These are phyloP conservation scores for Clitopilus passeckerianus DNA, from an alignment of 768 basidiomycete genomes.

Conservation along the genomic window DNA sequence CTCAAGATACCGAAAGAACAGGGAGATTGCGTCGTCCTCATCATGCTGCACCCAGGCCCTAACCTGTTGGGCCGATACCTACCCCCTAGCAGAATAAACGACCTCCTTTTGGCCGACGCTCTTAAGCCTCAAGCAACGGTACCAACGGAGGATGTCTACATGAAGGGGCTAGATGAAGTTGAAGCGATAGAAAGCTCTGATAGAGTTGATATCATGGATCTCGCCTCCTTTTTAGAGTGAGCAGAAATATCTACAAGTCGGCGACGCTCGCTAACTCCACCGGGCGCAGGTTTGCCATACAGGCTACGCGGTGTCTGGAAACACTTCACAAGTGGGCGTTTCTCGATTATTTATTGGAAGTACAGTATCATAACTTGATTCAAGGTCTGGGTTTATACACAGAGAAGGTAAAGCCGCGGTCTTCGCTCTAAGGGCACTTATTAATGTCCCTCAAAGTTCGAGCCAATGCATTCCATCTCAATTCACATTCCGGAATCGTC, in stretches of 20 bases:
- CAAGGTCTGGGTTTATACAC: conserved; percentile 55
- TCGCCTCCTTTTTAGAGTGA: conserved; percentile 72
- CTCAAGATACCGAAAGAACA: conserved; percentile 60
- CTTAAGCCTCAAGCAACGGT: conserved; percentile 34
- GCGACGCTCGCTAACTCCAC: not conserved
- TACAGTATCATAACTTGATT: conserved; percentile 5
- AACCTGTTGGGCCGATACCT: conserved; percentile 71
- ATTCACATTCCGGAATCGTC: conserved; percentile 63
- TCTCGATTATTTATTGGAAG: not conserved
- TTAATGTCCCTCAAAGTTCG: conserved; percentile 37
- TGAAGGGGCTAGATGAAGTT: conserved; percentile 42
- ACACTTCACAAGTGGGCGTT: conserved; percentile 50
- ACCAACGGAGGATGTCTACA: conserved; percentile 44
- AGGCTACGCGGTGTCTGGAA: conserved; percentile 69
- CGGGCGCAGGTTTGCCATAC: conserved; percentile 60
- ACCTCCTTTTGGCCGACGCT: conserved; percentile 56
- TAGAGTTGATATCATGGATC: conserved; percentile 67
- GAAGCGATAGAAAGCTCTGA: conserved; percentile 49
- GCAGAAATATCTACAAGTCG: conserved; percentile 10
- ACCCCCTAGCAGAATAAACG: conserved; percentile 60
- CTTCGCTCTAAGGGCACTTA: too few species aligned
- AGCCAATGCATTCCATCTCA: conserved; percentile 73
- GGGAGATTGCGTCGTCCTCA: conserved; percentile 67
- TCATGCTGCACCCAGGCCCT: conserved; percentile 64
- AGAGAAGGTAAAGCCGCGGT: conserved; percentile 48